Evolutionary conservation across 768 basidiomycete species (phyloP).

Genomic region (Pleurotus ostreatus): DNA sequence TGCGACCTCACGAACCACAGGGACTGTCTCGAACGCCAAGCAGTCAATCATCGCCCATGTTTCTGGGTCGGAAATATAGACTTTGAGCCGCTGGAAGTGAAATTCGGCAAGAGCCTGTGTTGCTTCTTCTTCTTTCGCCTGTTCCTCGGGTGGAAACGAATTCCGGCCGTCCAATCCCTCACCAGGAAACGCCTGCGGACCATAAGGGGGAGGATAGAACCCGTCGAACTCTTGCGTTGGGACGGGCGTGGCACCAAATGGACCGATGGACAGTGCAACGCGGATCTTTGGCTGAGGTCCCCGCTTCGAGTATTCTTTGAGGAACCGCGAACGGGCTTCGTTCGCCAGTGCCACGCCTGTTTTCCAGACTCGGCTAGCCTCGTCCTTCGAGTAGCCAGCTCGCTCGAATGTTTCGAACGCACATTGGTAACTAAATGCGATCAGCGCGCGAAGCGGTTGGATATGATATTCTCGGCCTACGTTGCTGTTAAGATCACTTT

Average conservation of each 20-base stretch:
- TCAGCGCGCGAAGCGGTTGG: neutral
- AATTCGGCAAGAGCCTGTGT: conserved; percentile 54
- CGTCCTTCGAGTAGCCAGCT: conserved; percentile 41
- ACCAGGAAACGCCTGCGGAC: conserved; percentile 35
- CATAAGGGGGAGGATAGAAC: conserved; percentile 72
- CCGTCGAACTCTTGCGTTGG: conserved; percentile 74
- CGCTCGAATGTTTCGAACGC: conserved; percentile 48
- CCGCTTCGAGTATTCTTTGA: conserved; percentile 16
- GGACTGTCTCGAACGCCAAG: conserved; percentile 78
- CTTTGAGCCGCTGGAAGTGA: conserved; percentile 56
- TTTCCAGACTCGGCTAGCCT: conserved; percentile 47
- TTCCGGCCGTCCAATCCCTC: conserved; percentile 32
- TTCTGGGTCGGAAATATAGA: conserved; percentile 44
- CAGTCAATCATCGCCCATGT: conserved; percentile 57
- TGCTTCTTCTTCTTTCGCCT: conserved; percentile 29
- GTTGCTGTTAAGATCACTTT: conserved; percentile 65
- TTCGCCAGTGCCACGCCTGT: conserved; percentile 47
- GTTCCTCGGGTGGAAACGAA: conserved; percentile 30
- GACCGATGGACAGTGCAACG: conserved; percentile 70
- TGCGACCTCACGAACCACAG: conserved; percentile 57
- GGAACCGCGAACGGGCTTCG: conserved; percentile 37
- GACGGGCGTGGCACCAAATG: conserved; percentile 63
- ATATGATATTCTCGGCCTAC: conserved; percentile 29
- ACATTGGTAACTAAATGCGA: conserved; percentile 57
- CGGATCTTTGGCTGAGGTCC: conserved; percentile 23